These are phyloP conservation scores for Ascosphaera apis DNA, from an alignment of 2,329 filamentous ascomycete species.

Conservation along the genomic window DNA sequence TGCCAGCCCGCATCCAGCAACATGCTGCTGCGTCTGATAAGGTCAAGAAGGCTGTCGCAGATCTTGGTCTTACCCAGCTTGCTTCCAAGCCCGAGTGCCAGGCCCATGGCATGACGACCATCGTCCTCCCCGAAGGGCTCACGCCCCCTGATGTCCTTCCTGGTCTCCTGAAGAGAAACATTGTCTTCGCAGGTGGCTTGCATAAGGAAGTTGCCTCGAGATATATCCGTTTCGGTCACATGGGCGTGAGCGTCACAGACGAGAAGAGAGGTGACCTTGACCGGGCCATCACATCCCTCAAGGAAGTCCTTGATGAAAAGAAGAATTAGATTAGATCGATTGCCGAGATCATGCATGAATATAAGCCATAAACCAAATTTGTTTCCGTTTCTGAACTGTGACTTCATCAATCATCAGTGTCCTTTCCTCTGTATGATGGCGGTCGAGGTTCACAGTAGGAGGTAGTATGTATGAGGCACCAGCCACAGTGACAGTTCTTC, in stretches of 20 bases:
- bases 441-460: no score
- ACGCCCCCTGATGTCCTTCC: slow-evolving; percentile 66
- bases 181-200: slow-evolving; percentile 84
- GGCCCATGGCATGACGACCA: slow-evolving; percentile 93
- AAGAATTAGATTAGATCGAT: slow-evolving; percentile 45
- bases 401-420: no score
- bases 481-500: no score
- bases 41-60: slow-evolving; percentile 62
- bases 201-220: slow-evolving; percentile 87
- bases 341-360: no score
- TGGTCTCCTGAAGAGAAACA: slow-evolving; percentile 60
- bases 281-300: slow-evolving; percentile 56
- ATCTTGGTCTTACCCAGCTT: slow-evolving; percentile 69
- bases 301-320: slow-evolving; percentile 49
- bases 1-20: slow-evolving; percentile 60
- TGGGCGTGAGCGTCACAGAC: slow-evolving; percentile 84
- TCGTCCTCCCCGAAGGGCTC: slow-evolving; percentile 73
- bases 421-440: no score
- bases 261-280: slow-evolving; percentile 60
- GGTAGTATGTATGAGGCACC: no score
- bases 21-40: slow-evolving; percentile 61
- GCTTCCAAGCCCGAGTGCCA: slow-evolving; percentile 71
- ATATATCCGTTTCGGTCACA: slow-evolving; percentile 92
- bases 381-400: no score
- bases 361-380: no score